phyloP scores from a whole-genome alignment of 306 rosid genomes.

The Begonia loranthoides region DNA sequence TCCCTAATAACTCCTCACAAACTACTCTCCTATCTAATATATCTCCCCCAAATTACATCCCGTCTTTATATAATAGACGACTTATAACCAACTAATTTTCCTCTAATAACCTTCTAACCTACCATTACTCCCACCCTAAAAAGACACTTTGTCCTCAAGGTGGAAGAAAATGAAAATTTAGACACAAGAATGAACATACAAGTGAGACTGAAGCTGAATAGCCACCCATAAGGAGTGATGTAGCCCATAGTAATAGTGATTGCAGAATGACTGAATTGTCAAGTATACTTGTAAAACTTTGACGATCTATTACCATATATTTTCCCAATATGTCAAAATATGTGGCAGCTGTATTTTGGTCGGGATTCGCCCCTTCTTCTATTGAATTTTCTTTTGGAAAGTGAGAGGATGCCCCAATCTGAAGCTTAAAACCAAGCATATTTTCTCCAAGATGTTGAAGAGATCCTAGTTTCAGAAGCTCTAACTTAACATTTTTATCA shows the following conservation, averaged over 20 bases:
- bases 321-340: constrained; percentile 88
- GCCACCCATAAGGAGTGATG: constrained; percentile 82
- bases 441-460: constrained; percentile 99
- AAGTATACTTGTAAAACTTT: constrained; percentile 60
- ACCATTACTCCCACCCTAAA: too few species aligned
- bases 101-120: too few species aligned
- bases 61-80: too few species aligned
- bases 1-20: too few species aligned
- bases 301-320: constrained; percentile 70
- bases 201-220: constrained; percentile 68
- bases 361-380: constrained; percentile 29
- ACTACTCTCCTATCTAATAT: too few species aligned
- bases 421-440: constrained; percentile 89
- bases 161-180: too few species aligned
- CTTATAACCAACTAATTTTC: too few species aligned
- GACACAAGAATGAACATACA: constrained; percentile 52
- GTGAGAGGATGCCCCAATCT: constrained; percentile 49
- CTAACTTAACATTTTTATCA: constrained; percentile 83
- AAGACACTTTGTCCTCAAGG: too few species aligned
- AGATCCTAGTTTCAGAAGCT: constrained; percentile 72
- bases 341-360: constrained; percentile 30
- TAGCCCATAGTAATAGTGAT: constrained; percentile 75
- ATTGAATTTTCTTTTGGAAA: constrained; percentile 39
- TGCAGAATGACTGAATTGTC: constrained; percentile 73
- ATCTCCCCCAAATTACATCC: too few species aligned